Evolutionary conservation across 495 filamentous ascomycete genomes (phyloP), one percentile per base, ranked within the genome.

Genomic region (Penicillium roqueforti): DNA sequence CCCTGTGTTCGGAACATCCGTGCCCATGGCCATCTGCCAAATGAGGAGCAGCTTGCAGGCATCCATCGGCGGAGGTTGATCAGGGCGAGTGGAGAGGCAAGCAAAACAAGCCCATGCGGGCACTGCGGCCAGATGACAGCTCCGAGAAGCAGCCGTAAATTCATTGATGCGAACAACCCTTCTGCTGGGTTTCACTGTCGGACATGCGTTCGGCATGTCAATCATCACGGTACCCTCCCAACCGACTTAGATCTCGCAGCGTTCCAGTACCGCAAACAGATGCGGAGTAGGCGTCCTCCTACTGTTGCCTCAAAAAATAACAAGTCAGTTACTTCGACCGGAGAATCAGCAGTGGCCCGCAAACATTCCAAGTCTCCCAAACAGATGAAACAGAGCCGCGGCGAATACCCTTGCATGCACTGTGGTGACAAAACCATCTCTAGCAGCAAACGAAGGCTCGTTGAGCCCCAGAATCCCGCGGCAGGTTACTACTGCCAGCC

Each of bases 401-500:
- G 43, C 14, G 22, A 36, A 32, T 16, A 44, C 7, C 50, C 50
- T n/a, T 52, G 50, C 22, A 16, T 9, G 4, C 50, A 52, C 39
- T 52, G 50, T 10, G 39, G 39, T 23, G 50, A 52, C 23, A 25
- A 13, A 9, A 44, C 50, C 19, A 36, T n/a, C 20, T 52, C 39
- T 20, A 36, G 34, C 13, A 44, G 29, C 19, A 52, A 52, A 20
- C 50, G 50, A 5, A 32, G 29, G 16, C 40, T 36, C 10, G 50
- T 52, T 19, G 38, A 42, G 5, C 19, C 39, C 1, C 39, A 14
- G 8, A 42, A 52, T 28, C 40, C 50, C 6, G 41, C 50, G 11
- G 39, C 39, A 9, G 50, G 50, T 10, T 52, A 52, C 23, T 52
- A 52, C 10, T 52, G 50, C 31, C 50, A 43, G 20, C 40, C 50